A percentile compares a stretch with the other conserved stretches of the same genome.
Evolutionary conservation across 2,329 filamentous ascomycete species (phyloP).

Genomic region (Phoma sp.): DNA sequence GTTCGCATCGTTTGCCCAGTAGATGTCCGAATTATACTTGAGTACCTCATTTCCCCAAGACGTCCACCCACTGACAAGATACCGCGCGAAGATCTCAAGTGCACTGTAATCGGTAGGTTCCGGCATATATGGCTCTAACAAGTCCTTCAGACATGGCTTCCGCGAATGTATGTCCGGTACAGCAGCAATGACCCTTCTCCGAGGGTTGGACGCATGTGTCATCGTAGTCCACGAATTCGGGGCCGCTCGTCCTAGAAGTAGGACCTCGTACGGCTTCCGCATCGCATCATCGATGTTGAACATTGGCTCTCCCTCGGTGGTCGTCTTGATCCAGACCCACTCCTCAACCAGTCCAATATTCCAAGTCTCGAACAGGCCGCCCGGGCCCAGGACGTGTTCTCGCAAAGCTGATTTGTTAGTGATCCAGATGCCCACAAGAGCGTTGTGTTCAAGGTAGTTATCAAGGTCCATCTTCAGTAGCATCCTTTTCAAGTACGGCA

Average conservation of each 20-base stretch:
- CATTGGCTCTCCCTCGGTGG: slow-evolving; percentile 69
- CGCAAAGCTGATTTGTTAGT: slow-evolving; percentile 72
- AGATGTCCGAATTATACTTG: slow-evolving; percentile 68
- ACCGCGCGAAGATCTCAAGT: slow-evolving; percentile 80
- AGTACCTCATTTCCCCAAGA: slow-evolving; percentile 78
- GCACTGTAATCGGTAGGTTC: slow-evolving; percentile 58
- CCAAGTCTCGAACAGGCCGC: slow-evolving; percentile 71
- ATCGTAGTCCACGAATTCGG: slow-evolving; percentile 35
- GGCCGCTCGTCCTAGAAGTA: slow-evolving; percentile 65
- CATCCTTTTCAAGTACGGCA: slow-evolving; percentile 56
- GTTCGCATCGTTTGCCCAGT: slow-evolving; percentile 50
- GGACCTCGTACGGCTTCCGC: slow-evolving; percentile 79
- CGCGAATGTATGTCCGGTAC: slow-evolving; percentile 80
- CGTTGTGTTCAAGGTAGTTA: slow-evolving; percentile 42
- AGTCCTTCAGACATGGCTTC: slow-evolving; percentile 73
- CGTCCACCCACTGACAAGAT: slow-evolving; percentile 78
- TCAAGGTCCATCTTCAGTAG: slow-evolving; percentile 57
- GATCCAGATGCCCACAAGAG: slow-evolving; percentile 75
- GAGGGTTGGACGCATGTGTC: slow-evolving; percentile 40
- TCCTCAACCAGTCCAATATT: slow-evolving; percentile 71
- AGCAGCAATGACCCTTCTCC: slow-evolving; percentile 67
- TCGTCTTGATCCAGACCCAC: slow-evolving; percentile 83
- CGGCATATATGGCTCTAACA: slow-evolving; percentile 66
- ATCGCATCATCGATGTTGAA: slow-evolving; percentile 66
- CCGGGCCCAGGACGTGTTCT: slow-evolving; percentile 61